phyloP scores from a whole-genome alignment of 768 basidiomycete species.

The Rhodotorula diobovata region DNA sequence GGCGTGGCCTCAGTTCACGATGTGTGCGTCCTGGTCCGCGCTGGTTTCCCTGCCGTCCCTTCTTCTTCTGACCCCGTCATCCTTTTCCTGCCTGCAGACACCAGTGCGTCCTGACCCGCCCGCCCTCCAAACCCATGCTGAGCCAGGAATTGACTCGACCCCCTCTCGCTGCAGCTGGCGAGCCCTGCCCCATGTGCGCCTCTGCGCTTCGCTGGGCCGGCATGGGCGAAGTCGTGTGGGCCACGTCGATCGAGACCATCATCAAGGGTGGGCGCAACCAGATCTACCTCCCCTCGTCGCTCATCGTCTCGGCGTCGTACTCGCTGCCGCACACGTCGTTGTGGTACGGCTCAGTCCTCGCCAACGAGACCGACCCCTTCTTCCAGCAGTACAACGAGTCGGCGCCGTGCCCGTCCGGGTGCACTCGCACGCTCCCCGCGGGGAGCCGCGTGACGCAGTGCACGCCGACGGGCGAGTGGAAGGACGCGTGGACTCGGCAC shows the following conservation, averaged over 20 bases:
- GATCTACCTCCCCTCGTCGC: slow-evolving; percentile 44
- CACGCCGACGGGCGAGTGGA: slow-evolving; percentile 5
- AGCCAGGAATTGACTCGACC: no score
- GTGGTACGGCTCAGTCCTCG: slow-evolving; percentile 27
- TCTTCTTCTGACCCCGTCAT: no score
- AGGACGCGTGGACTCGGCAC: background rate
- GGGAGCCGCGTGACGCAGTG: slow-evolving; percentile 15
- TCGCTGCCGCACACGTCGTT: slow-evolving; percentile 39
- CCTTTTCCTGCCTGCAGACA: no score
- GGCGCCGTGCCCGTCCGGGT: slow-evolving; percentile 25
- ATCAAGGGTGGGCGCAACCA: slow-evolving; percentile 41
- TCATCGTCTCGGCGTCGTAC: slow-evolving; percentile 43
- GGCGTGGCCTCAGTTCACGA: slow-evolving; percentile 39
- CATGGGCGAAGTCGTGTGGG: slow-evolving; percentile 44
- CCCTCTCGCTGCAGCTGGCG: slow-evolving; percentile 12
- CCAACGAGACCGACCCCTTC: slow-evolving; percentile 35
- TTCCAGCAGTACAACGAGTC: slow-evolving; percentile 32
- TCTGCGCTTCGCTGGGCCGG: slow-evolving; percentile 43
- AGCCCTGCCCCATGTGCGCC: slow-evolving; percentile 42
- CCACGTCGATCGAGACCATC: slow-evolving; percentile 41
- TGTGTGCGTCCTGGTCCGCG: slow-evolving; percentile 19
- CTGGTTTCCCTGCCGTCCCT: no score
- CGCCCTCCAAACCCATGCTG: no score
- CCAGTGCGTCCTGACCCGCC: no score
- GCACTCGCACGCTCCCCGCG: background rate